These are phyloP conservation scores for Crithidia fasciculata DNA, from an alignment of 208 protist genomes.

Conservation along the genomic window DNA sequence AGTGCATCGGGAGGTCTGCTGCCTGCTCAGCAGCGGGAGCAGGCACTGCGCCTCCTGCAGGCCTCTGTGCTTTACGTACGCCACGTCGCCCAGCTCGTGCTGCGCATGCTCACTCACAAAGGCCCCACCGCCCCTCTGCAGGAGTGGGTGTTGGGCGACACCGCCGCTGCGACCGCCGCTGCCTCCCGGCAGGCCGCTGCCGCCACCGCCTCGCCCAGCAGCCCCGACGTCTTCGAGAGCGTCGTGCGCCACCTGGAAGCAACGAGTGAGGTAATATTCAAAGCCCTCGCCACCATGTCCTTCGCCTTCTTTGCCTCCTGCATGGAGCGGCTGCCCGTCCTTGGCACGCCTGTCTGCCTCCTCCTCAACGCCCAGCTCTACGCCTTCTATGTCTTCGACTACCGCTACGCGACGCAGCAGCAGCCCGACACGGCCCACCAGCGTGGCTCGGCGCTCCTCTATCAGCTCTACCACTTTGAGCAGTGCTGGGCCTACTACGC, in stretches of 20 bases:
- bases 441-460: constrained; percentile 27
- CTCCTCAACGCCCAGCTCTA: constrained; percentile 71
- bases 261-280: constrained; percentile 62
- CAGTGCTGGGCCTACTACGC: constrained; percentile 65
- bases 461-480: constrained; percentile 66
- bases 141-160: constrained; percentile 37
- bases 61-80: not conserved
- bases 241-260: constrained; percentile 24
- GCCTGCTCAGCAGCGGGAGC: not conserved
- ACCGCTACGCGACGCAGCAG: constrained; percentile 52
- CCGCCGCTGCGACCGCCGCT: constrained; percentile 9
- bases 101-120: constrained; percentile 29
- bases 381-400: constrained; percentile 80
- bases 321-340: constrained; percentile 19
- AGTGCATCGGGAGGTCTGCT: not conserved
- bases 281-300: constrained; percentile 55
- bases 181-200: not conserved
- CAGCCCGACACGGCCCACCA: constrained; percentile 18
- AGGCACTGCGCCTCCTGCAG: not conserved
- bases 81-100: constrained; percentile 9
- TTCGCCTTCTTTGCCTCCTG: constrained; percentile 41
- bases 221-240: constrained; percentile 25
- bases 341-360: constrained; percentile 30
- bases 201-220: not conserved
- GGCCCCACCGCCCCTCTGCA: constrained; percentile 22